Base-by-base conservation (phyloP, 306 rosid genomes). In the Sesbania bispinosa region DNA sequence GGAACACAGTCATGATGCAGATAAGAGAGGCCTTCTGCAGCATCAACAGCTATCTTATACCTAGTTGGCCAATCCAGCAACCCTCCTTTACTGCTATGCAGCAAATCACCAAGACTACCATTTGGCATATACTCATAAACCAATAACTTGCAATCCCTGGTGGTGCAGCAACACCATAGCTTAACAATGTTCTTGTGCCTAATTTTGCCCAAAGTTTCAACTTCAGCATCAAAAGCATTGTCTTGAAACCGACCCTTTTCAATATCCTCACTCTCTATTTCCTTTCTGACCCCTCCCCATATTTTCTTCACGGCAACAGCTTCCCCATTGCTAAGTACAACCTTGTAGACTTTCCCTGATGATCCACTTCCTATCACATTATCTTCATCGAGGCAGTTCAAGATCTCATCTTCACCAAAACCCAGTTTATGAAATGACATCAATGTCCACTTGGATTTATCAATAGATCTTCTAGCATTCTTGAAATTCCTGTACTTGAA, bases 101-200 rank as follows among this genome's bases (percentile, higher is more conserved):
- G 83, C 89, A 91, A 77, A 62, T 94, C 97, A 43, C 97, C 98
- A 3, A 94, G 86, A 73, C 98, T 94, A 9, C 98, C 98, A 67
- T 94, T 88, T 0, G 90, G 94, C 98, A 94, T 94, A 73, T 90
- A 90, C 78, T 94, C 98, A 21, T 91, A 94, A n/a, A 94, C 97
- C 86, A 94, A 74, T 15, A 94, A 96, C 84, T 86, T 88, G 79
- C 95, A 82, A 36, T 91, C 91, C 74, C 89, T 88, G 0, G 89
- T 88, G 3, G 91, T 83, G 79, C 97, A 91, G 58, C 95, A 89
- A 62, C 99, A 94, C 99, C 97, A 94, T 0, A 94, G 81, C 77
- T 91, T 94, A 0, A 94, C 97, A 46, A 94, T 94, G 86, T 88
- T 90, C 76, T 94, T 94, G 85, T 94, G 99, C 88, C 99, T 82